Evolutionary conservation across 768 basidiomycete genomes (phyloP), one percentile per base, ranked within the genome.

Genomic region (Hortiboletus flavorubellus): DNA sequence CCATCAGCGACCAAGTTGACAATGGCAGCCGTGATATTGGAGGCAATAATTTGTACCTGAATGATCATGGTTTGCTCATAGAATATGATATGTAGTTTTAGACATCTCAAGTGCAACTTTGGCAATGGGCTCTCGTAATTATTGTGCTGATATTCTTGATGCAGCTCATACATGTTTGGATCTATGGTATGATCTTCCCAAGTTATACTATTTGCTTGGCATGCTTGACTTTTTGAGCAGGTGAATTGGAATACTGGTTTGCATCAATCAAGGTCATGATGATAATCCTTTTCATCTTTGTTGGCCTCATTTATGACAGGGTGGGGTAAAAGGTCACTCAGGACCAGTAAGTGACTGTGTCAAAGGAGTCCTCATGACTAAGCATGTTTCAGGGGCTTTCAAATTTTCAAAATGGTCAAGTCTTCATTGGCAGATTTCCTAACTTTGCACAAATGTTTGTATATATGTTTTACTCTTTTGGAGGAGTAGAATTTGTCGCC

Each of bases 381-480:
- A 54, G n/a, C n/a, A 14, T 30, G 29, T 23, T 37, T 26, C 60
- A 81, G 81, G 81, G 82, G 16, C 75, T 80, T 6, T 68, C 78
- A 5, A 80, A 81, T 65, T 80, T 80, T 51, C 75, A 75, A 23
- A 58, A 76, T 39, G 71, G 72, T 9, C 80, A 82, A 67, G 80
- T 80, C 0, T 81, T 83, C 60, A 69, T 82, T 11, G 81, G 81
- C 10, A 80, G 80, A 44, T 82, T 81, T 52, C 54, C 76, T 35
- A 72, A 77, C 34, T 81, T 82, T 65, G 77, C 79, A 8, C 79
- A 79, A 61, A 80, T 78, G 5, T 86, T 85, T 56, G 83, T 87
- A 37, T 87, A 78, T 34, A 86, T 86, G 12, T 87, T 87, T 56
- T 90, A 83, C 70, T 86, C 85, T 8, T 85, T 80, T 66, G 83